A percentile compares a stretch with the other conserved stretches of the same genome.
These are phyloP conservation scores for Typha latifolia DNA, from an alignment of 176 grass and related monocot genomes.

Conservation along the genomic window DNA sequence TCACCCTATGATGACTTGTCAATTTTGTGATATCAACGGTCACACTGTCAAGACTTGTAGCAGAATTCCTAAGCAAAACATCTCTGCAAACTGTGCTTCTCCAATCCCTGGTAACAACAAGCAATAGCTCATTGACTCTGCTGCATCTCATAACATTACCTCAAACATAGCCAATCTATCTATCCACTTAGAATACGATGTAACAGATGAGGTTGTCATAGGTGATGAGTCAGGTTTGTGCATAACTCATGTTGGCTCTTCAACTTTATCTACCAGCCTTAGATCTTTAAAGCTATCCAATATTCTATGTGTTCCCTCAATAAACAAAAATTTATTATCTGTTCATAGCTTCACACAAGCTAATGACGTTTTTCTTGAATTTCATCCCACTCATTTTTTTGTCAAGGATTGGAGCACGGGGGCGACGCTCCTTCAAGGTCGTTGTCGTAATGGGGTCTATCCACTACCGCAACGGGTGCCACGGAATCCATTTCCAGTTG, in stretches of 20 bases:
- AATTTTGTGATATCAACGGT: background rate
- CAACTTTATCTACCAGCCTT: background rate
- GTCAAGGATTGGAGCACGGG: conserved; percentile 5
- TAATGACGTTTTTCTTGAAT: conserved; percentile 2
- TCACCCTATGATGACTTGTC: background rate
- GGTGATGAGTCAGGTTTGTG: conserved; percentile 2
- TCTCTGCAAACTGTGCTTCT: background rate
- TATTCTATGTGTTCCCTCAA: background rate
- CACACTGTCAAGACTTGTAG: background rate
- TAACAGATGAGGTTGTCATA: background rate
- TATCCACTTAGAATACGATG: background rate
- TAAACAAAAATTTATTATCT: conserved; percentile 4
- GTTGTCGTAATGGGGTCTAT: conserved; percentile 1
- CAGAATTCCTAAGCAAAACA: background rate
- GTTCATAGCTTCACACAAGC: background rate
- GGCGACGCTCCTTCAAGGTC: background rate
- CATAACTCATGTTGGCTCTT: background rate
- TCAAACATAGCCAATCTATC: background rate
- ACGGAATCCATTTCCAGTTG: no score
- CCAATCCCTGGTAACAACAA: background rate
- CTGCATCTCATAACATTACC: background rate
- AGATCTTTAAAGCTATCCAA: background rate
- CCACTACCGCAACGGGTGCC: background rate
- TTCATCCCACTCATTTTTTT: conserved; percentile 2
- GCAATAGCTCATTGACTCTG: background rate